phyloP scores from a whole-genome alignment of 352 stramenopile species.

The Phytopythium chamaehyphon region DNA sequence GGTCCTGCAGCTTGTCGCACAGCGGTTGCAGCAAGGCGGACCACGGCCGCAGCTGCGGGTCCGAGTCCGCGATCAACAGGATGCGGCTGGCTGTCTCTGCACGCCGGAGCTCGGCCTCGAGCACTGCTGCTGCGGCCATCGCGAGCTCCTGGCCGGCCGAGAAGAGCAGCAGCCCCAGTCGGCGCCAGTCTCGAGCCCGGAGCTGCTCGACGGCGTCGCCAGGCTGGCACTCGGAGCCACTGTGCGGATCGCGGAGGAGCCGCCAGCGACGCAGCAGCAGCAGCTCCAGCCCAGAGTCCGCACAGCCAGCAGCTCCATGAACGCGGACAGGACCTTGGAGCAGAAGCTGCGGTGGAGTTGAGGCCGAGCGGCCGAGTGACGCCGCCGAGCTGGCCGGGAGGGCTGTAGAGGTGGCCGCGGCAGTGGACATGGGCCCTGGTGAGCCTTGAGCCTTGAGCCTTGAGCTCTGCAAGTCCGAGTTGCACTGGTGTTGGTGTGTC shows the following conservation, averaged over 20 bases:
- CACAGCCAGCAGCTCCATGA: constrained; percentile 2
- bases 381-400: too few species aligned
- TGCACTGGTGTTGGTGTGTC: too few species aligned
- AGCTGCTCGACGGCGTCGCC: constrained; percentile 6
- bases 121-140: constrained; percentile 12
- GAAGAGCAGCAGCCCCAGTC: constrained; percentile 23
- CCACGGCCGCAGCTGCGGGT: constrained; percentile 4
- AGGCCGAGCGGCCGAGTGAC: too few species aligned
- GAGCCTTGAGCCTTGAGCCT: too few species aligned
- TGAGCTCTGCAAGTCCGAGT: too few species aligned
- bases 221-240: background rate
- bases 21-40: constrained; percentile 13
- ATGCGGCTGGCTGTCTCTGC: background rate
- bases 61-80: background rate
- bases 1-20: constrained; percentile 20
- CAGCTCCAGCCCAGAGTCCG: constrained; percentile 16
- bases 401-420: too few species aligned
- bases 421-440: too few species aligned
- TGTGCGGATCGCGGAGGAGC: constrained; percentile 5
- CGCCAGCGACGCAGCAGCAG: constrained; percentile 20
- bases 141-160: constrained; percentile 13
- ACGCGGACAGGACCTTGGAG: background rate
- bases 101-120: constrained; percentile 10
- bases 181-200: constrained; percentile 15
- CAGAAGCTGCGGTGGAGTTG: background rate